phyloP scores from a whole-genome alignment of 23 red algal genomes.

The Agarophyton chilense region DNA sequence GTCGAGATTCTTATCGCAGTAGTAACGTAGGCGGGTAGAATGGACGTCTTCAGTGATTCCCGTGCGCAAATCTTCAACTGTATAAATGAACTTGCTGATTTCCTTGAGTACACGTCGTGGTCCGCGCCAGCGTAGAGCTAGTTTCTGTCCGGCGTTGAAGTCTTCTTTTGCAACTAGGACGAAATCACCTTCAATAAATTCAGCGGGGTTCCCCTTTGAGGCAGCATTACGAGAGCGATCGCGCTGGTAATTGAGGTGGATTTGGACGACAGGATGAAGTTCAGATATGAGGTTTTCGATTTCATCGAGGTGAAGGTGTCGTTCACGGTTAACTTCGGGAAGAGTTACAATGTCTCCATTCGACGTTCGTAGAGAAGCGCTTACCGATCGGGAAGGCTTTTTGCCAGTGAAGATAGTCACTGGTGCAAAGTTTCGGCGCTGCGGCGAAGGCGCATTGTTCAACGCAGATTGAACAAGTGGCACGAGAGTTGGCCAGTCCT shows the following conservation, averaged over 20 bases:
- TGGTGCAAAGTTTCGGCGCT: not conserved
- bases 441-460: not conserved
- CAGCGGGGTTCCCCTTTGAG: not conserved
- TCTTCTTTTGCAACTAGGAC: not conserved
- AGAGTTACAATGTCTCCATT: not conserved
- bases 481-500: not conserved
- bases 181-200: not conserved
- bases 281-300: not conserved
- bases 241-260: not conserved
- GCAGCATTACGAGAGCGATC: not conserved
- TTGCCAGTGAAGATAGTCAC: not conserved
- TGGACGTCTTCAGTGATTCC: not conserved
- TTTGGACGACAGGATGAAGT: not conserved
- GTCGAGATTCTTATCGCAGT: not conserved
- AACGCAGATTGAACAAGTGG: not conserved
- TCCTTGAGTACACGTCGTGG: not conserved
- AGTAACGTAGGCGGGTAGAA: not conserved
- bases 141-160: not conserved
- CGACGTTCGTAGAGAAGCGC: not conserved
- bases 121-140: not conserved
- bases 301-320: not conserved
- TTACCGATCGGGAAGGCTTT: not conserved
- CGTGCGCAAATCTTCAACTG: not conserved
- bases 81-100: not conserved
- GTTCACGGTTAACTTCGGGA: not conserved